These are phyloP conservation scores for Geotrichum carabidarum DNA, from an alignment of 1,139 yeast species.

Conservation along the genomic window DNA sequence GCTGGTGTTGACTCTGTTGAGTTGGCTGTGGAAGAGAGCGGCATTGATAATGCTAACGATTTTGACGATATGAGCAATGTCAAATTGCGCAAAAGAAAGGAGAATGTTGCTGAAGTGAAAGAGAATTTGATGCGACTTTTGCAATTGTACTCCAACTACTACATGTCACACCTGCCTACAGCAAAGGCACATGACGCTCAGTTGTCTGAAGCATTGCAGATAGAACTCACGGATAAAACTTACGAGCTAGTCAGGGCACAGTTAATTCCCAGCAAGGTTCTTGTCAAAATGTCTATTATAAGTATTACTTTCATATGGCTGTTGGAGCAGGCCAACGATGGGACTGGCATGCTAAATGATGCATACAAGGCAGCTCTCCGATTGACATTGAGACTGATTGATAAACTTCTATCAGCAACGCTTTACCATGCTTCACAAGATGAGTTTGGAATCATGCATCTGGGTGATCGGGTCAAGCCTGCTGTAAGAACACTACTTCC, in stretches of 20 bases:
- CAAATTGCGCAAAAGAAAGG: not conserved
- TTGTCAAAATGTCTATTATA: slow-evolving; percentile 16
- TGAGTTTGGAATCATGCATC: slow-evolving; percentile 3
- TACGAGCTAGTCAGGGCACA: slow-evolving; percentile 12
- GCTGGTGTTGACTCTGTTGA: slow-evolving; percentile 2
- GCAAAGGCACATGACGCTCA: not conserved
- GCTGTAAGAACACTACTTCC: slow-evolving; percentile 7
- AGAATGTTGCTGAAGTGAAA: slow-evolving; percentile 9
- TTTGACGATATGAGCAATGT: not conserved
- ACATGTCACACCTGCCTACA: slow-evolving; percentile 8
- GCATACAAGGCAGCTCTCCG: slow-evolving; percentile 4
- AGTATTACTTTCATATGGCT: slow-evolving; percentile 16
- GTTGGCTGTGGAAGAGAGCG: slow-evolving; percentile 14
- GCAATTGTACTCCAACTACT: slow-evolving; percentile 14
- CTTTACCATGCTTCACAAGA: not conserved
- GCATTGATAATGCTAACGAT: slow-evolving; percentile 1
- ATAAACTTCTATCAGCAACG: slow-evolving; percentile 11
- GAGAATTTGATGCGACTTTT: slow-evolving; percentile 15
- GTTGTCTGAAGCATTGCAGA: slow-evolving; percentile 3
- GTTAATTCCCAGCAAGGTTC: slow-evolving; percentile 8
- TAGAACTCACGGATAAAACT: slow-evolving; percentile 16
- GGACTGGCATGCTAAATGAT: not conserved
- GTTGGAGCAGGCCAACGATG: slow-evolving; percentile 11
- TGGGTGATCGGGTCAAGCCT: not conserved
- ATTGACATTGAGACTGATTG: slow-evolving; percentile 14